Evolutionary conservation across 306 rosid genomes (phyloP).

Genomic region (Quercus ilex): DNA sequence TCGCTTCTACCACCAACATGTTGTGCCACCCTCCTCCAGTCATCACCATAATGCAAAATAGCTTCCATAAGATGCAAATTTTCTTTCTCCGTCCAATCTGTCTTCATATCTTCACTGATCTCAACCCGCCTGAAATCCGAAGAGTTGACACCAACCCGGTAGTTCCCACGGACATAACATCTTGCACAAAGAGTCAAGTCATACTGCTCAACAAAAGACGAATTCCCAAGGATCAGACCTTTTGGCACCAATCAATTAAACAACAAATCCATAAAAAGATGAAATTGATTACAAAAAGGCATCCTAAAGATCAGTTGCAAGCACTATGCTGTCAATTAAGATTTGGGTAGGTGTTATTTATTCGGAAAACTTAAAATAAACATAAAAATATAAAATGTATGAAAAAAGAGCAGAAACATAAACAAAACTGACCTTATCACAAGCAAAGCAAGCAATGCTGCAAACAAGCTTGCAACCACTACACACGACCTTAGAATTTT

Average conservation of each 20-base stretch:
- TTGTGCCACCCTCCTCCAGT: conserved; percentile 87
- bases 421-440: conserved; percentile 61
- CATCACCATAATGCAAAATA: conserved; percentile 77
- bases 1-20: conserved; percentile 86
- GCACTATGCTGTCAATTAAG: too few species aligned
- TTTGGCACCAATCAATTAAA: background rate
- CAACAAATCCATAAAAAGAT: too few species aligned
- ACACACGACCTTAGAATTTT: conserved; percentile 60
- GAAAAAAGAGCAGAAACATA: background rate
- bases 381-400: too few species aligned
- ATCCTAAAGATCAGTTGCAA: too few species aligned
- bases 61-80: conserved; percentile 79
- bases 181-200: conserved; percentile 89
- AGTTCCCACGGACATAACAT: conserved; percentile 93
- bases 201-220: conserved; percentile 36
- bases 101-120: conserved; percentile 69
- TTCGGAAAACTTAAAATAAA: too few species aligned
- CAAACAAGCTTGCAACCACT: conserved; percentile 85
- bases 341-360: too few species aligned
- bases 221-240: background rate
- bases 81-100: conserved; percentile 80
- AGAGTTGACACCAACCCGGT: conserved; percentile 73
- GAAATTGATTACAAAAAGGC: too few species aligned
- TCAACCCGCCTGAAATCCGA: conserved; percentile 90
- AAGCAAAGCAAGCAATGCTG: conserved; percentile 83